phyloP scores from a whole-genome alignment of 306 rosid genomes.

The Cucurbita argyrosperma region DNA sequence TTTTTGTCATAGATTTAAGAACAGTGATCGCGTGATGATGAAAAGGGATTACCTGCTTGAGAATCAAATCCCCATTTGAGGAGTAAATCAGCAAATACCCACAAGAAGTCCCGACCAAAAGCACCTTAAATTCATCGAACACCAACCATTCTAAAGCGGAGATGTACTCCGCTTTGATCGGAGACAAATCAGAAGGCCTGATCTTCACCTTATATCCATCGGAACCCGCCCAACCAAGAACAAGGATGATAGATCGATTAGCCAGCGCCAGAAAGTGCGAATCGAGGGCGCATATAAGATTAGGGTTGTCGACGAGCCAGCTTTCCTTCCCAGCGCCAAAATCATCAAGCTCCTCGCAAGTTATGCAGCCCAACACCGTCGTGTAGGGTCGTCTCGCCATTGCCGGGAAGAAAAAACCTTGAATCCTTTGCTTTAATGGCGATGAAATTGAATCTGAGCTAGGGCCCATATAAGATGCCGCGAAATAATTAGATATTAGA shows the following conservation, averaged over 20 bases:
- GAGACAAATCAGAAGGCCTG: conserved; percentile 60
- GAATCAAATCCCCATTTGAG: conserved; percentile 51
- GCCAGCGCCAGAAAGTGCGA: conserved; percentile 66
- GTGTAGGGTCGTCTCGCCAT: conserved; percentile 57
- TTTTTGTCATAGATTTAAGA: neutral
- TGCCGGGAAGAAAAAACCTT: neutral
- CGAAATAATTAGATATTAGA: no score
- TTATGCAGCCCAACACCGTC: conserved; percentile 68
- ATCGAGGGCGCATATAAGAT: conserved; percentile 70
- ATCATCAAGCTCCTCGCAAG: conserved; percentile 61
- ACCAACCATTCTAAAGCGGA: conserved; percentile 78
- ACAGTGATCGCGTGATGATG: neutral
- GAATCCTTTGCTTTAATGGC: neutral
- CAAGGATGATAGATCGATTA: conserved; percentile 44
- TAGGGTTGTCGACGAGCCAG: conserved; percentile 70
- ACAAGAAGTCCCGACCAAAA: conserved; percentile 69
- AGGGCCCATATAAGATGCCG: no score
- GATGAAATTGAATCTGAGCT: neutral
- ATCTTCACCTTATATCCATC: conserved; percentile 28
- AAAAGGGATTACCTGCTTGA: conserved; percentile 43
- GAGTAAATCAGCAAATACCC: conserved; percentile 69
- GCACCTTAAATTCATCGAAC: conserved; percentile 56
- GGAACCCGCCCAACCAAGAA: conserved; percentile 55
- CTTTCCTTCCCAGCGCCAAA: conserved; percentile 80
- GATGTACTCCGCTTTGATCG: conserved; percentile 49